These are phyloP conservation scores for Phellopilus nigrolimitatus DNA, from an alignment of 1,284 basidiomycete species.

Conservation along the genomic window DNA sequence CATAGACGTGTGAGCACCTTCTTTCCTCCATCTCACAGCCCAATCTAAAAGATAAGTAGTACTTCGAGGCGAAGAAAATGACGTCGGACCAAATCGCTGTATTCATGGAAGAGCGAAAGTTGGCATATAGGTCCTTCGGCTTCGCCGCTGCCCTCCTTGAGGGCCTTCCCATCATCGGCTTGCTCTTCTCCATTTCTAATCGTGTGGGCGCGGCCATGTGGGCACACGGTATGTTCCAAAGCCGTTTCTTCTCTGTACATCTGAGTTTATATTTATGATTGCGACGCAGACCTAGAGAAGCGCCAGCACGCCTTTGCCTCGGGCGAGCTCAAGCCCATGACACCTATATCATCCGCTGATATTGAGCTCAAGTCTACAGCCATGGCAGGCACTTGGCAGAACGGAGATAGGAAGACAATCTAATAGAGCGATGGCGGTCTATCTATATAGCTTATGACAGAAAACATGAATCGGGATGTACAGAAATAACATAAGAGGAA, in stretches of 20 bases:
- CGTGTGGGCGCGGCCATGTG: constrained; percentile 89
- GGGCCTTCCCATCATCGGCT: constrained; percentile 70
- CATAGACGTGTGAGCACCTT: constrained; percentile 56
- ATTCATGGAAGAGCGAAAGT: constrained; percentile 84
- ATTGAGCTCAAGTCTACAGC: constrained; percentile 5
- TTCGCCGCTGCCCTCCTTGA: constrained; percentile 77
- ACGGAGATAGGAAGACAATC: not conserved
- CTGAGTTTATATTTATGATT: not conserved
- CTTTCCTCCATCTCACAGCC: not conserved
- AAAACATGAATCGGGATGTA: not conserved
- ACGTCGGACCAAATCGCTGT: constrained; percentile 56
- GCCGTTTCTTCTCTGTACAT: not conserved
- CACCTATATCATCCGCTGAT: not conserved
- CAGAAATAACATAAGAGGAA: not conserved
- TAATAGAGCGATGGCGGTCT: not conserved
- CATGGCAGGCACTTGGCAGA: constrained; percentile 16
- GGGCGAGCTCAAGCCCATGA: constrained; percentile 13
- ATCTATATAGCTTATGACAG: not conserved
- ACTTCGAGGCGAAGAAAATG: constrained; percentile 83
- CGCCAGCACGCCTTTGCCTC: constrained; percentile 47
- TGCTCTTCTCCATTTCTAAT: constrained; percentile 80
- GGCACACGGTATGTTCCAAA: constrained; percentile 71
- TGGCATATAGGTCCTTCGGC: no score
- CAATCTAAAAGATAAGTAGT: no score
- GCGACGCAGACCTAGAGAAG: constrained; percentile 64